Evolutionary conservation across 2,329 filamentous ascomycete genomes (phyloP).

Genomic region (Aspergillus sp.): DNA sequence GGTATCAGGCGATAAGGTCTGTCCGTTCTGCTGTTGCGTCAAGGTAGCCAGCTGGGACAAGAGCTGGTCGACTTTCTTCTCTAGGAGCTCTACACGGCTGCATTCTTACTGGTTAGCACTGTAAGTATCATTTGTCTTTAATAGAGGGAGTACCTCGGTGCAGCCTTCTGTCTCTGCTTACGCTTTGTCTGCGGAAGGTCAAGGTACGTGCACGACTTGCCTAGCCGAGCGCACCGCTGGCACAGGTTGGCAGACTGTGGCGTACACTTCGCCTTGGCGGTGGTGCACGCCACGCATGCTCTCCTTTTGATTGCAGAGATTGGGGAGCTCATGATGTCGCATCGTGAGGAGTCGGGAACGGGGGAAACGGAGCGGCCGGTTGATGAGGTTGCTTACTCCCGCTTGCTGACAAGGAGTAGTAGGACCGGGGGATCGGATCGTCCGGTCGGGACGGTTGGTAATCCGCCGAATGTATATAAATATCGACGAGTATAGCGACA

Average conservation of each 20-base stretch:
- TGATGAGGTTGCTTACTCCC: not conserved
- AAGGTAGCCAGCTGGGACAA: constrained; percentile 21
- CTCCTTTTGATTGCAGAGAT: constrained; percentile 21
- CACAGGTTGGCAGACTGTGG: constrained; percentile 23
- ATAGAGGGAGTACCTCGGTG: not conserved
- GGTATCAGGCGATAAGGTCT: constrained; percentile 9
- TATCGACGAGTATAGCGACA: not conserved
- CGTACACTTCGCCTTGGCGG: constrained; percentile 28
- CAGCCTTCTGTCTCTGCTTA: constrained; percentile 22
- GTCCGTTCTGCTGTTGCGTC: constrained; percentile 20
- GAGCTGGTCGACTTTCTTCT: constrained; percentile 26
- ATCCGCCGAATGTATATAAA: not conserved
- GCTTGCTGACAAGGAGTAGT: not conserved
- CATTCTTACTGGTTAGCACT: not conserved
- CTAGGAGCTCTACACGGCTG: constrained; percentile 25
- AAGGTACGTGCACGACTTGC: constrained; percentile 30
- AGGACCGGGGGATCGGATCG: not conserved
- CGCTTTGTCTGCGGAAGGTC: constrained; percentile 30
- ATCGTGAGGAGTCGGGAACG: not conserved
- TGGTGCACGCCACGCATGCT: constrained; percentile 27
- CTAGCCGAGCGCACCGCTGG: constrained; percentile 24
- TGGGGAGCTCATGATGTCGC: not conserved
- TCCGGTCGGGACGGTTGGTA: constrained; percentile 1
- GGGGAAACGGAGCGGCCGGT: constrained; percentile 1
- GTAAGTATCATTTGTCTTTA: not conserved